Evolutionary conservation across 805 yeast genomes (phyloP), one percentile per base, ranked within the genome.

Genomic region (Sugiyamaella qingdaonensis): DNA sequence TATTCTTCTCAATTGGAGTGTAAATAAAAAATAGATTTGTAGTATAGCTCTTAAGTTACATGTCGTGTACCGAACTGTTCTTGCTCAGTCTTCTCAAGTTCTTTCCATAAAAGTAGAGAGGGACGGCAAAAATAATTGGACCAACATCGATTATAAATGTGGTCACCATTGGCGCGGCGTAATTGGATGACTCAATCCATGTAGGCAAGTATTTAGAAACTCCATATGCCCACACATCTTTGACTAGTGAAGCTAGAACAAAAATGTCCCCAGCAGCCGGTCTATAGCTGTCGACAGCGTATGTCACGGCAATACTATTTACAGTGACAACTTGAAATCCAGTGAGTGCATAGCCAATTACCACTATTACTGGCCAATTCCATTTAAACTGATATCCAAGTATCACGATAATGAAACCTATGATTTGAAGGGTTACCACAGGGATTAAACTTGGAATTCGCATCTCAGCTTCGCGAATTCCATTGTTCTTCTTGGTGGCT

Each of bases 381-480:
- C 54, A 51, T 4, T 14, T 24, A 11, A 35, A 9, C 35, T 46
- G 29, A 31, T 51, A 51, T 10, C 54, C 54, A 35, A 45, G 16
- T 10, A 45, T 45, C 10, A 46, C 43, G 19, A 51, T 46, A 8
- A 46, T 10, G 9, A 21, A 16, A 10, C 54, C 54, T 9, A 46
- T n/a, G 8, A 46, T 32, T 13, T 21, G 44, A 37, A 27, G 19
- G 5, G 31, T 11, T 27, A 37, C 33, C 19, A 21, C 48, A 9
- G 51, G 52, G 14, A 51, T 46, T 13, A 51, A 35, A 10, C 53
- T 34, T 14, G 46, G 50, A 24, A 51, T 21, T 33, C 54, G 29
- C 54, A 51, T 51, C 18, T 51, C 54, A 18, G 50, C 45, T 18
- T 51, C 54, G 19, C 54, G 33, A 35, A 51, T 51, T 10, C 54